These are phyloP conservation scores for Fusarium verticillioides DNA, from an alignment of 2,329 filamentous ascomycete genomes.

Conservation along the genomic window DNA sequence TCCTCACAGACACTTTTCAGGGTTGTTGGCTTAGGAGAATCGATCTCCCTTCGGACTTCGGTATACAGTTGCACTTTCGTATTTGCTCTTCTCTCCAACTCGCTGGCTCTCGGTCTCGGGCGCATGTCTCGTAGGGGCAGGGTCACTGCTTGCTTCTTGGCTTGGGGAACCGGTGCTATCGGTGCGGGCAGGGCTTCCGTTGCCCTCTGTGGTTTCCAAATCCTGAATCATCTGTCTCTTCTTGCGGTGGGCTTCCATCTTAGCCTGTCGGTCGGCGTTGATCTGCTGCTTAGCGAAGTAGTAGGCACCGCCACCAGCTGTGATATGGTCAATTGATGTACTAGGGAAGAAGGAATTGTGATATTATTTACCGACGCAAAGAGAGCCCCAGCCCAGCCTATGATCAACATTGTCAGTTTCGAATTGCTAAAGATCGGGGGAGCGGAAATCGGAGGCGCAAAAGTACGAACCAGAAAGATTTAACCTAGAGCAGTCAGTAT, in stretches of 20 bases:
- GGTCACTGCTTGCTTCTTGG: constrained; percentile 78
- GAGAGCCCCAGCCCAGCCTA: constrained; percentile 91
- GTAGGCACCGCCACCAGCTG: constrained; percentile 91
- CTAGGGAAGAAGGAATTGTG: background rate
- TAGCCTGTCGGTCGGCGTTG: constrained; percentile 84
- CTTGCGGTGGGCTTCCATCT: constrained; percentile 73
- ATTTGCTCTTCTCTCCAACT: constrained; percentile 85
- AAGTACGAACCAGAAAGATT: constrained; percentile 71
- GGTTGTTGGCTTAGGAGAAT: constrained; percentile 66
- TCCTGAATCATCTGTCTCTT: constrained; percentile 70
- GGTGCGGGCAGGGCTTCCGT: constrained; percentile 65
- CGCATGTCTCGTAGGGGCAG: constrained; percentile 86
- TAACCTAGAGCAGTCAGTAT: constrained; percentile 58
- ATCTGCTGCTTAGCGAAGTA: constrained; percentile 95
- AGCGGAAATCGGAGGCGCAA: constrained; percentile 16
- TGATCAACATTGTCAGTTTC: constrained; percentile 14
- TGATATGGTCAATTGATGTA: constrained; percentile 30
- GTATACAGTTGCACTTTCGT: constrained; percentile 82
- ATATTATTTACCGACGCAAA: constrained; percentile 77
- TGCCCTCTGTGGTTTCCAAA: constrained; percentile 61
- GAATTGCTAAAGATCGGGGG: background rate
- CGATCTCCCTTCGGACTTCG: constrained; percentile 85
- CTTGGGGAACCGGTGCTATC: constrained; percentile 72
- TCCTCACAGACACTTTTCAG: background rate
- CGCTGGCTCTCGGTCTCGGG: constrained; percentile 75